These are phyloP conservation scores for Domatiomyces catenatus DNA, from an alignment of 2,329 filamentous ascomycete species.

Conservation along the genomic window DNA sequence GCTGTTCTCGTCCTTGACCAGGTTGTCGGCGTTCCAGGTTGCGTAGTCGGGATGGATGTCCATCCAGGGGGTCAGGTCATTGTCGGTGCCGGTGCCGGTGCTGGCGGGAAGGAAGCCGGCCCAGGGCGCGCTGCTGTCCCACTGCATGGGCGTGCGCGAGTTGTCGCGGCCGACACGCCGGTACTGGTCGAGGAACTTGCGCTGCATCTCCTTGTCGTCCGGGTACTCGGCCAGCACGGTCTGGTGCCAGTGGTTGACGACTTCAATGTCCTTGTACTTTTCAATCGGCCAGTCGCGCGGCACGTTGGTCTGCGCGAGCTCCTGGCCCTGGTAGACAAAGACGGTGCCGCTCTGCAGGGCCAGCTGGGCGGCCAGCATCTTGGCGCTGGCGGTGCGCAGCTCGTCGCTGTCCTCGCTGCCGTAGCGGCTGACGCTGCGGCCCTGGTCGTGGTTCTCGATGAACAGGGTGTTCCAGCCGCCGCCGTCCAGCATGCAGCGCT, in stretches of 20 bases:
- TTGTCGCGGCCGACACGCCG: conserved; percentile 34
- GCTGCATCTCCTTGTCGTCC: conserved; percentile 3
- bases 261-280: conserved; percentile 30
- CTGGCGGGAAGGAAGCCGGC: conserved; percentile 42
- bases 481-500: conserved; percentile 36
- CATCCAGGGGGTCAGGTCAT: conserved; percentile 39
- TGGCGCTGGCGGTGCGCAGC: conserved; percentile 29
- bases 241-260: conserved; percentile 33
- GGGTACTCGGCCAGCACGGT: conserved; percentile 1
- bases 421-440: conserved; percentile 40
- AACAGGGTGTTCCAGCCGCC: conserved; percentile 44
- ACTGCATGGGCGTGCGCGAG: conserved; percentile 52
- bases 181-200: conserved; percentile 3
- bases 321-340: conserved; percentile 47
- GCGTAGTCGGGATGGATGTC: conserved; percentile 39
- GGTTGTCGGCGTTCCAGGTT: conserved; percentile 42
- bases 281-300: conserved; percentile 35
- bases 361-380: conserved; percentile 39
- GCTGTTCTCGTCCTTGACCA: conserved; percentile 29
- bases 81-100: no score
- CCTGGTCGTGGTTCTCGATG: conserved; percentile 50
- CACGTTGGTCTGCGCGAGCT: conserved; percentile 45
- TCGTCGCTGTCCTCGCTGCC: neutral
- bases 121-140: conserved; percentile 35
- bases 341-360: conserved; percentile 37